These are phyloP conservation scores for Microbotryomycetes sp. DNA, from an alignment of 1,284 basidiomycete genomes.

Conservation along the genomic window DNA sequence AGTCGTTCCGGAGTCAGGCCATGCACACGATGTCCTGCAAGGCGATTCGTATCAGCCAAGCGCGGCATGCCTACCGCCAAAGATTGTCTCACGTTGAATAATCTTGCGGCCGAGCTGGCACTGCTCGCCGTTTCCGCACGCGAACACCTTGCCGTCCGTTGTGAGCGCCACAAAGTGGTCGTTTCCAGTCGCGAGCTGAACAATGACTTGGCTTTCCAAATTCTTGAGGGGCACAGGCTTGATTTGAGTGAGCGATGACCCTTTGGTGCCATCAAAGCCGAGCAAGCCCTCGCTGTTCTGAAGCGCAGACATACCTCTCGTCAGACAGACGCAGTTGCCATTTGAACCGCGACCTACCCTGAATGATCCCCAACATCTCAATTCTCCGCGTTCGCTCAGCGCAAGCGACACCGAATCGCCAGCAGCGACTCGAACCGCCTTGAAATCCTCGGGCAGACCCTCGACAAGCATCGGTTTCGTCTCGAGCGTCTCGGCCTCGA, in stretches of 20 bases:
- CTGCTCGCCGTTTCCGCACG: slow-evolving; percentile 69
- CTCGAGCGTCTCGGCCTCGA: slow-evolving; percentile 69
- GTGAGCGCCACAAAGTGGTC: slow-evolving; percentile 84
- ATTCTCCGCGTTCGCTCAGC: slow-evolving; percentile 50
- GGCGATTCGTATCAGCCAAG: slow-evolving; percentile 15
- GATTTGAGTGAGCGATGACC: slow-evolving; percentile 43
- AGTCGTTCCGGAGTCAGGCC: slow-evolving; percentile 75
- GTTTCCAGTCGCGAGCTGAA: slow-evolving; percentile 67
- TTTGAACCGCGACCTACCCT: slow-evolving; percentile 70
- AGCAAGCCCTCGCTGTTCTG: slow-evolving; percentile 68
- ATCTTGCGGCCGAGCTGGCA: slow-evolving; percentile 44
- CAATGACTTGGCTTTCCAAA: slow-evolving; percentile 52
- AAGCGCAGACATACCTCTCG: no score
- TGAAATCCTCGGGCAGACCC: slow-evolving; percentile 54
- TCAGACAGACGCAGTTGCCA: no score
- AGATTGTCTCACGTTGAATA: slow-evolving; percentile 49
- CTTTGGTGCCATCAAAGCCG: slow-evolving; percentile 63
- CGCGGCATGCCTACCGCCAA: slow-evolving; percentile 14
- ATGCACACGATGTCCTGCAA: slow-evolving; percentile 61
- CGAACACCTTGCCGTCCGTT: slow-evolving; percentile 69
- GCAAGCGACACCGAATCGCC: slow-evolving; percentile 40
- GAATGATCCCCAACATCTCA: slow-evolving; percentile 88
- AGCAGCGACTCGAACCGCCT: slow-evolving; percentile 53
- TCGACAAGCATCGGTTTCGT: slow-evolving; percentile 64
- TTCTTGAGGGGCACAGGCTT: slow-evolving; percentile 44